Evolutionary conservation across 2,329 filamentous ascomycete genomes (phyloP), one percentile per base, ranked within the genome.

Genomic region (Colletotrichum sp.): DNA sequence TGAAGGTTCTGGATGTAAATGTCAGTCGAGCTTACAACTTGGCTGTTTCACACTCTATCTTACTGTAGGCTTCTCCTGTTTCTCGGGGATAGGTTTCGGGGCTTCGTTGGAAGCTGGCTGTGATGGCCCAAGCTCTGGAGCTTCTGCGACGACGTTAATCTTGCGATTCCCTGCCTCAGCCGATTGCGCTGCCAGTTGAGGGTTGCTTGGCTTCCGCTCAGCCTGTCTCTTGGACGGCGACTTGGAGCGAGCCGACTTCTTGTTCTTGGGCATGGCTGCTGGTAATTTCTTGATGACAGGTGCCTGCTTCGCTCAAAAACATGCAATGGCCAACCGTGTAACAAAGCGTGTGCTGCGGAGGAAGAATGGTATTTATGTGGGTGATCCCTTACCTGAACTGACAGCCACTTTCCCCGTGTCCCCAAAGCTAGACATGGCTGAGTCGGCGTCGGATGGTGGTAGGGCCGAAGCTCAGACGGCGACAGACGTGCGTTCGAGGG

Each of bases 201-300:
- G 64, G 9, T 73, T 73, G 73, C 69, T 74, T 29, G 70, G 61
- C 47, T 65, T 74, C 43, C 55, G 43, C 18, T 64, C 54, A 34
- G 54, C 64, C 61, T 27, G 24, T 27, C 58, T 36, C 61, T 71
- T 68, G 21, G 67, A 43, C 6, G 67, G 62, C 59, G 71, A 67
- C 51, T 74, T 70, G 62, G 73, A 65, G 12, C 67, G 61, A 27
- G 64, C 61, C 18, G 66, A 62, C 43, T 13, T 65, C 66, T 76
- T 76, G 70, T 73, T 76, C 58, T 72, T 73, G 57, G 72, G 61
- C 74, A 76, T 76, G 55, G 29, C 36, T 72, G 55, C 13, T n/a
- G 9, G 47, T 61, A 15, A 11, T 64, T 21, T n/a, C 31, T 24
- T 27, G 33, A 43, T 62, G 34, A 38, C 59, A 43, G 59, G 33